These are phyloP conservation scores for Centaurea solstitialis DNA, from an alignment of 129 eudicot genomes.

Conservation along the genomic window DNA sequence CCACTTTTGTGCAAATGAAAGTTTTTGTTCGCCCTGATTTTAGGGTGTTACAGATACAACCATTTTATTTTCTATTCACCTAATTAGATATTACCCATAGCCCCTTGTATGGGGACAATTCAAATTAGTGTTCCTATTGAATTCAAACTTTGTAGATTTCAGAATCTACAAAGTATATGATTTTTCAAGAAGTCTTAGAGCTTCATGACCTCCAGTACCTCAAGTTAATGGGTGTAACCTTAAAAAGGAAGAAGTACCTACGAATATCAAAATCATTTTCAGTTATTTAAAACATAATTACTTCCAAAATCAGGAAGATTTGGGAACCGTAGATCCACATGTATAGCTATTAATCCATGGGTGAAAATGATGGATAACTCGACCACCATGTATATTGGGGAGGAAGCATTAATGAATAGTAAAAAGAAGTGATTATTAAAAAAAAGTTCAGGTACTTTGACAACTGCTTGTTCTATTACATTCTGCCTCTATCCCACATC, in stretches of 20 bases:
- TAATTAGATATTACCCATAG: neutral
- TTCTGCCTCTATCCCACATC: constrained; percentile 5
- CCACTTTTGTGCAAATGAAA: too few relatives aligned
- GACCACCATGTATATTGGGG: too few relatives aligned
- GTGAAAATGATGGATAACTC: too few relatives aligned
- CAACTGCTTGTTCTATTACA: too few relatives aligned
- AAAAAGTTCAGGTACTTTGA: too few relatives aligned
- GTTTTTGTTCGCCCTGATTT: too few relatives aligned
- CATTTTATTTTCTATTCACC: neutral
- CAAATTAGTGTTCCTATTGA: neutral
- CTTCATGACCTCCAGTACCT: too few relatives aligned
- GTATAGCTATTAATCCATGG: too few relatives aligned
- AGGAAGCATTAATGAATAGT: too few relatives aligned
- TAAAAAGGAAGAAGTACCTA: neutral
- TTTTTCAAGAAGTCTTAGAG: neutral
- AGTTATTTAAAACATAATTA: neutral
- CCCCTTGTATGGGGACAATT: neutral
- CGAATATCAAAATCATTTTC: neutral
- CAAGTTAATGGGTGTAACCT: neutral
- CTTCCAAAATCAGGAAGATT: neutral
- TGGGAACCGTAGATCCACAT: constrained; percentile 3
- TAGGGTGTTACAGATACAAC: too few relatives aligned
- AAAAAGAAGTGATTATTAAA: too few relatives aligned
- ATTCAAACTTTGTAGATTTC: neutral
- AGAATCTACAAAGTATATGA: neutral